phyloP scores from a whole-genome alignment of 2,329 filamentous ascomycete species.

The Orbilia javanica region DNA sequence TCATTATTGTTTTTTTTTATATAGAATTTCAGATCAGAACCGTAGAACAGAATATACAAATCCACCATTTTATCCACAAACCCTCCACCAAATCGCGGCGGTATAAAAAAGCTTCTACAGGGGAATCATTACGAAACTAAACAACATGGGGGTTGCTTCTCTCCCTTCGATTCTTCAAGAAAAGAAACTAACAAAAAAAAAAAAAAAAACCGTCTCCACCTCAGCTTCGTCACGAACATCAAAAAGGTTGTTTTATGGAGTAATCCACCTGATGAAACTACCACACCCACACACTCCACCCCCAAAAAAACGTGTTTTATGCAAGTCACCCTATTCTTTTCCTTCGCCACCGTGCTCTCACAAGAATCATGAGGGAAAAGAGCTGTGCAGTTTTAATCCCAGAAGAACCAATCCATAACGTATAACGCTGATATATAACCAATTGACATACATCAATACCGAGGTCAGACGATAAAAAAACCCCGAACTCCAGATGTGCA shows the following conservation, averaged over 20 bases:
- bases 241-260: not conserved
- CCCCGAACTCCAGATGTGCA: not conserved
- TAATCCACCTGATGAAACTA: conserved; percentile 25
- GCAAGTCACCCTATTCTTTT: conserved; percentile 47
- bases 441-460: not conserved
- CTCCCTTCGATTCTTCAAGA: not conserved
- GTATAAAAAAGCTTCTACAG: conserved; percentile 3
- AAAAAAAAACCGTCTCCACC: not conserved
- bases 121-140: conserved; percentile 39
- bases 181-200: not conserved
- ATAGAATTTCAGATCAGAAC: too few species aligned
- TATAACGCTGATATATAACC: not conserved
- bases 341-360: conserved; percentile 10
- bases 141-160: conserved; percentile 6
- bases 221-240: not conserved
- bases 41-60: not conserved
- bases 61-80: conserved; percentile 7
- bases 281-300: not conserved
- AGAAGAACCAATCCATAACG: not conserved
- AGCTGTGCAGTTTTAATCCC: not conserved
- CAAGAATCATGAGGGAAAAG: not conserved
- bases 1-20: not conserved
- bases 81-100: conserved; percentile 31
- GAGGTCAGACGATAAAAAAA: not conserved
- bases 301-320: conserved; percentile 56